Evolutionary conservation across 208 protist genomes (phyloP).

Genomic region (Leishmania gerbilli): DNA sequence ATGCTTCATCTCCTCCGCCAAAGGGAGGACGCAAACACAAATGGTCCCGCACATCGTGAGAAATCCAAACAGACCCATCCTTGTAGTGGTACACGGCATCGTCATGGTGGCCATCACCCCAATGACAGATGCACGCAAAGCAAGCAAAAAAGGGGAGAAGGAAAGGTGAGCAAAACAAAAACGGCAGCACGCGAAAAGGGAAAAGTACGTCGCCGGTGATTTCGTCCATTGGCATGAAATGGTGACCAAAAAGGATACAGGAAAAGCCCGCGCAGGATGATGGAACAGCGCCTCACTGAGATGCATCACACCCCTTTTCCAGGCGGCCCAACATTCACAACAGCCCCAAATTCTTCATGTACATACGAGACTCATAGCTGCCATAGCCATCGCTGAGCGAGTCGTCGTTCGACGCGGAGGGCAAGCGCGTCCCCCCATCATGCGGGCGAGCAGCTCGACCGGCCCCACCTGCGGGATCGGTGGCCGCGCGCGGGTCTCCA

Average conservation of each 20-base stretch:
- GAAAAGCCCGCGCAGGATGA: background rate
- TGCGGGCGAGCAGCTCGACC: background rate
- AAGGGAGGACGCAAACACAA: background rate
- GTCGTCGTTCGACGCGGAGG: constrained; percentile 46
- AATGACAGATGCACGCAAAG: background rate
- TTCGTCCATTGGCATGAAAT: background rate
- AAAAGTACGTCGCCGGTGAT: background rate
- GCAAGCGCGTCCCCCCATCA: constrained; percentile 1
- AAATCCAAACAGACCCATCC: constrained; percentile 4
- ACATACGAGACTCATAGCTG: constrained; percentile 87
- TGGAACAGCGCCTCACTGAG: background rate
- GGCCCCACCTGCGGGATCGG: constrained; percentile 10
- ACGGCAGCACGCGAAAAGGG: background rate
- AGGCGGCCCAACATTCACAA: constrained; percentile 20
- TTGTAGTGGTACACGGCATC: constrained; percentile 18
- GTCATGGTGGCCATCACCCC: background rate
- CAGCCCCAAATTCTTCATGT: constrained; percentile 78
- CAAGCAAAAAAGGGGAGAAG: background rate
- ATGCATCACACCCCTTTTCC: background rate
- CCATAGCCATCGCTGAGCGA: constrained; percentile 87
- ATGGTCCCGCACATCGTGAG: background rate
- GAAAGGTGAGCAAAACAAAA: background rate
- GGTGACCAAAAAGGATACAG: constrained; percentile 16
- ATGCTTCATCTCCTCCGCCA: background rate
- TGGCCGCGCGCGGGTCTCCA: background rate